A percentile compares a stretch with the other conserved stretches of the same genome.
Conservation (phyloP, 2,329 filamentous ascomycete genomes). For the Fusarium scirpi region DNA sequence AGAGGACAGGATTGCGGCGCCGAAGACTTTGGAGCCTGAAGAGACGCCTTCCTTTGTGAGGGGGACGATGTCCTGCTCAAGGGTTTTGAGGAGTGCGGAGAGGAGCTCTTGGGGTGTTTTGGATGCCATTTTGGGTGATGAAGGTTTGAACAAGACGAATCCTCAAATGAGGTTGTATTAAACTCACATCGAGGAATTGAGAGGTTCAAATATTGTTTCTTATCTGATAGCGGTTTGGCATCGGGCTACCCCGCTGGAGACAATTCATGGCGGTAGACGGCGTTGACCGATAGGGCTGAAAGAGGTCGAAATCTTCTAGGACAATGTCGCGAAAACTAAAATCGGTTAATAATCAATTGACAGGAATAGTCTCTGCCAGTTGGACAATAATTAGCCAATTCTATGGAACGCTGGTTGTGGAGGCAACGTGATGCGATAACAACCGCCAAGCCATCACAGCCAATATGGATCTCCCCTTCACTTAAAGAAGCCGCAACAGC, state of each 20-base stretch:
- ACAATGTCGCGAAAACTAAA: neutral
- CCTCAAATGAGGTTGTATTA: neutral
- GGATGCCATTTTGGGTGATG: neutral
- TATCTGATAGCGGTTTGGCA: constrained; percentile 3
- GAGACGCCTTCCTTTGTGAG: constrained; percentile 63
- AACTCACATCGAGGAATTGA: neutral
- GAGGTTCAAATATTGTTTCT: constrained; percentile 4
- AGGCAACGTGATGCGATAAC: neutral
- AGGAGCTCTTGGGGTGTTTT: constrained; percentile 49
- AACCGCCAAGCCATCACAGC: neutral
- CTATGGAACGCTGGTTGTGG: neutral
- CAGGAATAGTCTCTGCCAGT: rapidly evolving
- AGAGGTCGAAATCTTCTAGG: too few species aligned
- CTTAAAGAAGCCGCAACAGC: neutral
- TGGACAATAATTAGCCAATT: neutral
- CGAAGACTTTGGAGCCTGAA: constrained; percentile 68
- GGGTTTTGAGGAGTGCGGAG: constrained; percentile 55
- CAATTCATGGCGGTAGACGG: constrained; percentile 6
- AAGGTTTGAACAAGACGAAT: rapidly evolving
- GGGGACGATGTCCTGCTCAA: constrained; percentile 63
- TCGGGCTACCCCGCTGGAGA: constrained; percentile 7
- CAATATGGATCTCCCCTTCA: rapidly evolving
- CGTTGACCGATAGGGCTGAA: neutral
- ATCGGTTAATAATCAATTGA: neutral
- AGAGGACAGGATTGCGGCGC: constrained; percentile 64